Evolutionary conservation across 1,284 basidiomycete genomes (phyloP).

Genomic region (Ceratobasidium sp.): DNA sequence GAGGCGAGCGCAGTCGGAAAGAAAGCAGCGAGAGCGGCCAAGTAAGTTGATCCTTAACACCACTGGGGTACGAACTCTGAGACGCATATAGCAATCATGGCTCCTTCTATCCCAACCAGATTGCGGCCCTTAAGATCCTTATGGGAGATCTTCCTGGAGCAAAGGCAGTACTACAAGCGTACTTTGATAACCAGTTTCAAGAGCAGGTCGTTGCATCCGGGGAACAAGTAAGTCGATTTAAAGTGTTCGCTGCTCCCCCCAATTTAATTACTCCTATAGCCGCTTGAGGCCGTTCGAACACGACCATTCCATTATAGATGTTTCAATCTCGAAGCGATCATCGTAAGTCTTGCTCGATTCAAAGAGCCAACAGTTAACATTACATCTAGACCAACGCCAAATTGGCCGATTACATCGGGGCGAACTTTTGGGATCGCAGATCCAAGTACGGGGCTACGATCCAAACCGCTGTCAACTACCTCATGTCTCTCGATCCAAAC

Average conservation of each 20-base stretch:
- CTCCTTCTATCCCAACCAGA: constrained; percentile 52
- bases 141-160: constrained; percentile 49
- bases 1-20: constrained; percentile 63
- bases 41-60: constrained; percentile 56
- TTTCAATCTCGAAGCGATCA: constrained; percentile 75
- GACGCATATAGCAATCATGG: constrained; percentile 66
- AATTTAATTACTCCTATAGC: constrained; percentile 40
- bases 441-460: constrained; percentile 50
- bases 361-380: constrained; percentile 45
- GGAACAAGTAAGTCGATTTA: constrained; percentile 45
- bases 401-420: constrained; percentile 60
- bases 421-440: constrained; percentile 49
- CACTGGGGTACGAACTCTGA: constrained; percentile 59
- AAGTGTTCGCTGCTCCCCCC: too few relatives aligned
- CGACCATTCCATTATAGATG: constrained; percentile 72
- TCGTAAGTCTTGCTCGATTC: constrained; percentile 58
- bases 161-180: constrained; percentile 47
- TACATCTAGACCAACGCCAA: constrained; percentile 49
- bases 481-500: constrained; percentile 51
- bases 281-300: constrained; percentile 63
- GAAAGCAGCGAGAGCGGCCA: constrained; percentile 62
- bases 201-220: constrained; percentile 51
- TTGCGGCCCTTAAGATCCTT: constrained; percentile 51
- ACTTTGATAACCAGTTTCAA: constrained; percentile 50
- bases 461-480: constrained; percentile 51